Base-by-base conservation (phyloP, 352 stramenopile species). In the Phytophthora boehmeriae region DNA sequence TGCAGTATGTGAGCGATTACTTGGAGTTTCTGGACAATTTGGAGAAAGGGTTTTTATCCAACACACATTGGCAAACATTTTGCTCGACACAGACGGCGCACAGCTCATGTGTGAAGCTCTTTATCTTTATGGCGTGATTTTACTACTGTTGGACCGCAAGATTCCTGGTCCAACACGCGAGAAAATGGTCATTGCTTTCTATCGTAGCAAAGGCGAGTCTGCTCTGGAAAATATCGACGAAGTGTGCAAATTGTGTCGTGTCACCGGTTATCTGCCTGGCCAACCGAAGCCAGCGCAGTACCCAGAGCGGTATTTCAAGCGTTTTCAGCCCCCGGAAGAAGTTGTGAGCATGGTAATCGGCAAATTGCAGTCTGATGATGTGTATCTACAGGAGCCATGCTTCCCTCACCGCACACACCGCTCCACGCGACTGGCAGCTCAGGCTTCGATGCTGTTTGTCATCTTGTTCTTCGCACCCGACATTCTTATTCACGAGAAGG, bases 391-490 rank as follows among this genome's bases (percentile, higher is more conserved):
- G 69, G 85, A 96, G 38, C 80, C 88, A 1, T 88, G 90, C 45
- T 98, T 98, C 54, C 95, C 95, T 8, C 87, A 96, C 54, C 92
- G 96, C 27, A 96, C 93, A 28, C 92, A 98, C 63, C 86, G 95
- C 8, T 97, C 88, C 34, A 97, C 88, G 17, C 85, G 93, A 23
- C 78, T 98, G 8, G 89, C 92, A 19, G 73, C 62, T 2, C 96
- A 98, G 58, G 94, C 95, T 19, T 97, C 88, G 16, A 97, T 98
- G 89, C 77, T 98, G 2, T 98, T 98, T 68, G 93, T 98, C 20
- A 96, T 98, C 46, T 60, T 98, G 28, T 98, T 95, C 71, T 98
- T 98, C 55, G 88, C 91, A 10, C 90, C 95, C 0, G 83, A 95
- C 25, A 96, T 97, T 54, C 54, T 98, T 16, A 96, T 96, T 57